Evolutionary conservation across 2,329 filamentous ascomycete genomes (phyloP), one percentile per base, ranked within the genome.

Genomic region (Colletotrichum musae): DNA sequence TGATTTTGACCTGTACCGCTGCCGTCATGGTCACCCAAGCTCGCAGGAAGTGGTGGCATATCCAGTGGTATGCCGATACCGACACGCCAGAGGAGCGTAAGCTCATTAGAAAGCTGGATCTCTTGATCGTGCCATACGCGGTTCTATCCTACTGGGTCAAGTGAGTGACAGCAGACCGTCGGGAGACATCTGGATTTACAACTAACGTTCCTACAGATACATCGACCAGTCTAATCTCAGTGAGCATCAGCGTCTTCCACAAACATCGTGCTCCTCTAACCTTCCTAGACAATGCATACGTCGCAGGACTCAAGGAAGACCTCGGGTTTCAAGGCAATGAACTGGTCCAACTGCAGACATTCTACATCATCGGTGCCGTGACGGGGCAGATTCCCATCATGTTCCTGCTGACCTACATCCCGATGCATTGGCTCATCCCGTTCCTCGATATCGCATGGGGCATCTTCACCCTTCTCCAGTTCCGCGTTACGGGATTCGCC

Each of bases 361-460:
- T 72, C 24, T 77, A 75, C 63, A 73, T 67, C 18, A 68, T 75
- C 24, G 74, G 74, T 15, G 70, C 72, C 36, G 56, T 74, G 9
- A 71, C 77, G 12, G 76, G 76, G 4, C 56, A 58, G 77, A 74
- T 58, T 76, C 79, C 58, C 72, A 79, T 70, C 70, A 79, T n/a
- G 66, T 80, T 36, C 77, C 74, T 26, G 71, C 74, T 6, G 32
- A 76, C 5, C 56, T 77, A 15, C 74, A 75, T 26, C 76, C 77
- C 4, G 39, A 74, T 24, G 73, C 75, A 61, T 74, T 79, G 48
- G 77, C 5, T 64, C 51, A 24, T 78, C 64, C 58, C 76, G 72
- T 58, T 65, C 75, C 4, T 69, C 70, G 86, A 89, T 67, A 72
- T 89, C 2, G 75, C 80, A 1, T 90, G 88, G 88, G 87, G 87